Base-by-base conservation (phyloP, 2,329 filamentous ascomycete genomes). In the Blastomyces emzantsi region DNA sequence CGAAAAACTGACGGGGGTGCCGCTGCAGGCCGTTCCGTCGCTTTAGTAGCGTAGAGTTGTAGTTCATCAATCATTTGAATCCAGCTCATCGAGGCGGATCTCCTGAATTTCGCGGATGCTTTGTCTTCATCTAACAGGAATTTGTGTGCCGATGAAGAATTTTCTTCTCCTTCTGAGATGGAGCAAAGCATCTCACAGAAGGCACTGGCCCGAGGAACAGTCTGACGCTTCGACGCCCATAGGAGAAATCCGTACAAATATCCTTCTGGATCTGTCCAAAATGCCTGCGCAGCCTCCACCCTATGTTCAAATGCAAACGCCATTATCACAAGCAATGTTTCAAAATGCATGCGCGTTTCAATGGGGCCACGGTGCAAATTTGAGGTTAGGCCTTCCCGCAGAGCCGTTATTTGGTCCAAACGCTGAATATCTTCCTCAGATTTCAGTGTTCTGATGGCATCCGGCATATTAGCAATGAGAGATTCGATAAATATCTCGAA, bases 151-250 rank as follows among this genome's bases (percentile, higher is more conserved):
- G 89, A 84, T 62, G 88, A 87, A 36, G 94, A 93, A 69, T 90
- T 94, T 62, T 90, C 85, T 62, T 90, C 85, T 61, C 91, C 91
- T 61, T 88, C 87, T 0, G 94, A 90, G 58, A 99, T 87, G 1
- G 92, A 89, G 71, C 92, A 90, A 19, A 99, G 81, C 87, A 99
- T 93, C 73, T 97, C 93, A 75, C 94, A 99, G 70, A 97, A 99
- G 15, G 93, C 92, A 66, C 91, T 94, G 64, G 96, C 92, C 30
- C 96, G 83, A n/a, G 94, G 94, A 0, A 95, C 97, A 0, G 95
- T 96, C 65, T 96, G 92, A 70, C 94, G 84, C 69, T 91, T 88
- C 3, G 94, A 96, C n/a, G 92, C 90, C 94, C 94, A 99, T 67
- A 96, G 90, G 73, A 99, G 83, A 73, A 99, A 99, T 0, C 94